Evolutionary conservation across 352 stramenopile genomes (phyloP).

Genomic region (Hyaloperonospora arabidopsidis): DNA sequence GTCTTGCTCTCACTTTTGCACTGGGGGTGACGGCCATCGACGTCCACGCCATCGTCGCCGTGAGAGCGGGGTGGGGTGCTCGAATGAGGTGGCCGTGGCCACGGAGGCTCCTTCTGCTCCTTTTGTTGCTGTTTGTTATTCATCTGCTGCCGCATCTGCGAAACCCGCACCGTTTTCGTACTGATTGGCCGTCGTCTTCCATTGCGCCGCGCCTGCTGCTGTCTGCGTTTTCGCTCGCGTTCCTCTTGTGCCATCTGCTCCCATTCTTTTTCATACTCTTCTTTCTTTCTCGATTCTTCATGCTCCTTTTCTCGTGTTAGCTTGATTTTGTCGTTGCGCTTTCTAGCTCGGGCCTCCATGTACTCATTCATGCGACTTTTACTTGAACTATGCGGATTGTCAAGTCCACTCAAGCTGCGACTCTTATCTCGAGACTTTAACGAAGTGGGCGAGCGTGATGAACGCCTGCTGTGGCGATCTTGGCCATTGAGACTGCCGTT

Average conservation of each 20-base stretch:
- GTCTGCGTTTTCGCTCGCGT: conserved; percentile 70
- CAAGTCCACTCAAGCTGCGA: conserved; percentile 29
- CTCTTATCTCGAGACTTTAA: conserved; percentile 38
- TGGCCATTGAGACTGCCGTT: conserved; percentile 20
- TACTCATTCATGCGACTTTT: conserved; percentile 86
- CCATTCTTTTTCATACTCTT: conserved; percentile 86
- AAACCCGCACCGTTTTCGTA: conserved; percentile 78
- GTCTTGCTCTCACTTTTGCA: conserved; percentile 45
- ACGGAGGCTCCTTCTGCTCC: conserved; percentile 26
- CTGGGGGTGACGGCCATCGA: conserved; percentile 23
- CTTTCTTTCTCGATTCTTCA: conserved; percentile 67
- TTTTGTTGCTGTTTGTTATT: conserved; percentile 60
- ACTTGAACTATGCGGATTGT: conserved; percentile 30
- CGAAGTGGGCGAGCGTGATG: conserved; percentile 29
- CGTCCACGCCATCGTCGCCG: conserved; percentile 27
- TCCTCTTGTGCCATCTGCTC: conserved; percentile 85
- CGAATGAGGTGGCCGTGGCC: conserved; percentile 9
- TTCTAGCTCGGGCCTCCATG: conserved; percentile 75
- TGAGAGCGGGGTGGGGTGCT: conserved; percentile 21
- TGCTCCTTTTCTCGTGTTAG: conserved; percentile 65
- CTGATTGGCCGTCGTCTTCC: conserved; percentile 61
- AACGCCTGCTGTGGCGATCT: conserved; percentile 17
- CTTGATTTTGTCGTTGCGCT: conserved; percentile 70
- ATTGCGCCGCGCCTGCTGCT: conserved; percentile 61
- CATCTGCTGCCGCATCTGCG: conserved; percentile 79